A percentile compares a stretch with the other conserved stretches of the same genome.
phyloP scores from a whole-genome alignment of 805 yeast species.

The Saccharomycopsis sp. region DNA sequence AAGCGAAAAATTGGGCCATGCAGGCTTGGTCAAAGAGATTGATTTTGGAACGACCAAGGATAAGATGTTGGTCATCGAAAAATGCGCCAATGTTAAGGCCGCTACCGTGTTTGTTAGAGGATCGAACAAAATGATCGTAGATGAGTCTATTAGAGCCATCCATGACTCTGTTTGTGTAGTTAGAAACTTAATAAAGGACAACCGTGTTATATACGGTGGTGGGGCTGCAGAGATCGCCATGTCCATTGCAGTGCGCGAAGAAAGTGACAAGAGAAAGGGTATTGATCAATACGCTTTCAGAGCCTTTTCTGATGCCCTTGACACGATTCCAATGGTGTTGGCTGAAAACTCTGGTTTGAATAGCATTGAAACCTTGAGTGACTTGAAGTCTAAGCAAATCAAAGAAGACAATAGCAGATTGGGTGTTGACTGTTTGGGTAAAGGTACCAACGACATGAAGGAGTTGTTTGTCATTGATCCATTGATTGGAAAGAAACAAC shows the following conservation, averaged over 20 bases:
- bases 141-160: constrained; percentile 92
- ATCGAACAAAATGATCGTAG: constrained; percentile 95
- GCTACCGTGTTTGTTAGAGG: constrained; percentile 94
- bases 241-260: constrained; percentile 84
- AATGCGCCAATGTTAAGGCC: constrained; percentile 77
- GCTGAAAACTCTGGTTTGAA: constrained; percentile 97
- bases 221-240: constrained; percentile 97
- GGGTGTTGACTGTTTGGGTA: constrained; percentile 93
- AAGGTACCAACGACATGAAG: constrained; percentile 86
- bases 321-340: constrained; percentile 84
- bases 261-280: constrained; percentile 89
- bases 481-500: constrained; percentile 94
- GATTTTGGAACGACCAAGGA: constrained; percentile 96
- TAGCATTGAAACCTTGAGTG: constrained; percentile 84
- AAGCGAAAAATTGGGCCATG: constrained; percentile 75
- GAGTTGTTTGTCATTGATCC: constrained; percentile 95
- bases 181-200: constrained; percentile 86
- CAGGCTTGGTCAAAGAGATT: constrained; percentile 78
- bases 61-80: constrained; percentile 91
- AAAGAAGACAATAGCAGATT: constrained; percentile 60
- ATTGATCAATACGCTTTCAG: constrained; percentile 98
- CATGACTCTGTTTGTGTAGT: constrained; percentile 98
- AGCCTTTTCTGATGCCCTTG: constrained; percentile 87
- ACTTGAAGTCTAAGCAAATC: constrained; percentile 78
- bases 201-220: constrained; percentile 97